Percentiles rank a stretch among this genome's conserved stretches.
Conservation (phyloP, 1,284 basidiomycete genomes). For the Papiliotrema terrestris region DNA sequence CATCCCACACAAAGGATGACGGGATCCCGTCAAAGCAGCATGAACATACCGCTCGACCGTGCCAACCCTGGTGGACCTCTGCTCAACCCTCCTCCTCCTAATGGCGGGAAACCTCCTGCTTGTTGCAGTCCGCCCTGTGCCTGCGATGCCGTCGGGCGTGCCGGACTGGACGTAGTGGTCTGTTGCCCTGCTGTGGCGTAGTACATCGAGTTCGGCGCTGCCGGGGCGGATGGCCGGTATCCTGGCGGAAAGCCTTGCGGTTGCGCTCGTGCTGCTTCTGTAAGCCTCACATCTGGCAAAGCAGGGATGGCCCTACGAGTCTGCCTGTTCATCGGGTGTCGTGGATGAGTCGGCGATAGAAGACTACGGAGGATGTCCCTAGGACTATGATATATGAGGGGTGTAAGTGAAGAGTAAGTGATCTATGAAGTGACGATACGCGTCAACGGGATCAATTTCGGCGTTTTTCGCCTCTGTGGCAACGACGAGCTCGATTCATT, state of each 20-base stretch:
- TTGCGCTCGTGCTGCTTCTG: neutral
- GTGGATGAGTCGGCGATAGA: neutral
- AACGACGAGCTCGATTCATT: neutral
- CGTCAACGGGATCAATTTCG: neutral
- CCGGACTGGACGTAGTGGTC: constrained; percentile 21
- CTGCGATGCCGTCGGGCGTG: constrained; percentile 1
- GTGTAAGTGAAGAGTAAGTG: neutral
- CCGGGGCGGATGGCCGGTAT: constrained; percentile 1
- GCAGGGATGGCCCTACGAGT: neutral
- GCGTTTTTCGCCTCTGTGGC: neutral
- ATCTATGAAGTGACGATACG: neutral
- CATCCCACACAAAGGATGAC: neutral
- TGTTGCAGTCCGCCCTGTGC: constrained; percentile 1
- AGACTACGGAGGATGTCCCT: neutral
- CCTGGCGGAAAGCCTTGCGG: constrained; percentile 4
- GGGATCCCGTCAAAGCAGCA: too few species aligned
- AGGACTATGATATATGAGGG: neutral
- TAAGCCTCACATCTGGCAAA: neutral
- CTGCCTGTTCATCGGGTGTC: neutral
- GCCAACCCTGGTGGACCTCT: constrained; percentile 42
- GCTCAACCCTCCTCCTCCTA: constrained; percentile 21
- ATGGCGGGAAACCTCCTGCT: constrained; percentile 13
- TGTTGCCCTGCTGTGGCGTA: constrained; percentile 43
- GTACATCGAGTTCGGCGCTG: constrained; percentile 28
- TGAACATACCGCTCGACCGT: too few species aligned